Evolutionary conservation across 2,329 filamentous ascomycete genomes (phyloP).

Genomic region (Emydomyces testavorans): DNA sequence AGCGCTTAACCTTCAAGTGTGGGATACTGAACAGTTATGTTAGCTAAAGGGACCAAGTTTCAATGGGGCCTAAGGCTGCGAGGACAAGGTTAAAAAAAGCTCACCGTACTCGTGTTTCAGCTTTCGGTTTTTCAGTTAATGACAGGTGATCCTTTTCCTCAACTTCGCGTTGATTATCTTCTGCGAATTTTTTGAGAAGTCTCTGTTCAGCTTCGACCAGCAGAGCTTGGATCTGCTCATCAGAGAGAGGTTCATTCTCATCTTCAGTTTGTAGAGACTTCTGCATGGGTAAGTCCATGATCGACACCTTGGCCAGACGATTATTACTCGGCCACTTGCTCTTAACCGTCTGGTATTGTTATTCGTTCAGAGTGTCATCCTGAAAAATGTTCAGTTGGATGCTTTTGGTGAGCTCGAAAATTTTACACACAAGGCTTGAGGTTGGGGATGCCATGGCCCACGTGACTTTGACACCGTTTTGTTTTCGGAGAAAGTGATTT

Average conservation of each 20-base stretch:
- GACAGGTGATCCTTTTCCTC: slow-evolving; percentile 3
- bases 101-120: slow-evolving; percentile 9
- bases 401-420: background rate
- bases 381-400: background rate
- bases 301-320: background rate
- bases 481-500: background rate
- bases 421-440: no score
- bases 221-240: slow-evolving; percentile 53
- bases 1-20: slow-evolving; percentile 37
- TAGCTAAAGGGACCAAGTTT: background rate
- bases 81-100: background rate
- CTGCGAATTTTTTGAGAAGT: slow-evolving; percentile 29
- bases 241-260: slow-evolving; percentile 41
- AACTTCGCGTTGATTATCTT: slow-evolving; percentile 14
- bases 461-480: background rate
- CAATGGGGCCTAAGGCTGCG: background rate
- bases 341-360: background rate
- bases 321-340: no score
- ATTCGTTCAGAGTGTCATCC: background rate
- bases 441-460: background rate
- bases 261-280: background rate
- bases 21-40: slow-evolving; percentile 34
- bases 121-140: slow-evolving; percentile 11
- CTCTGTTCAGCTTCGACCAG: slow-evolving; percentile 53
- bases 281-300: background rate